Evolutionary conservation across 805 yeast genomes (phyloP).

Genomic region (Zygosaccharomyces siamensis): DNA sequence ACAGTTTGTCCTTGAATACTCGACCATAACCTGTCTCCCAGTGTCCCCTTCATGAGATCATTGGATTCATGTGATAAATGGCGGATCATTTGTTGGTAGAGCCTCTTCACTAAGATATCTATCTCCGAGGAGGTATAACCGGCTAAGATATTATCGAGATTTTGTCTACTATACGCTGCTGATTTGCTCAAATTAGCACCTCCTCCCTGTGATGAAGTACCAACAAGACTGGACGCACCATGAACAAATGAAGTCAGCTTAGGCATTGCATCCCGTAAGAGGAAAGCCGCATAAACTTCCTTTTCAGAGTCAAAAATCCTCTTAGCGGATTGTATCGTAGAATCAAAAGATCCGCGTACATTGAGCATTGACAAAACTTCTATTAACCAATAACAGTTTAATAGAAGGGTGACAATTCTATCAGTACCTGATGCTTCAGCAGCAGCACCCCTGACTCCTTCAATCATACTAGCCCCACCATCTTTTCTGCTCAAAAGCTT

Average conservation of each 20-base stretch:
- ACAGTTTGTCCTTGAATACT: constrained; percentile 62
- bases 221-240: constrained; percentile 52
- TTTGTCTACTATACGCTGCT: constrained; percentile 58
- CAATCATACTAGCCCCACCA: constrained; percentile 5
- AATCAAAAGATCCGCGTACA: constrained; percentile 19
- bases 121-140: constrained; percentile 59
- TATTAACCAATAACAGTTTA: constrained; percentile 50
- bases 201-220: constrained; percentile 29
- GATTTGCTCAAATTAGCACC: constrained; percentile 48
- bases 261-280: constrained; percentile 56
- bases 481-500: constrained; percentile 8
- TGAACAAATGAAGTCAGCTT: constrained; percentile 61
- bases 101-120: constrained; percentile 46
- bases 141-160: constrained; percentile 51
- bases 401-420: constrained; percentile 44
- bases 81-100: constrained; percentile 51
- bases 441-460: constrained; percentile 1
- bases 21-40: constrained; percentile 63
- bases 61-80: constrained; percentile 42
- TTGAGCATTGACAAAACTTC: constrained; percentile 36
- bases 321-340: constrained; percentile 22
- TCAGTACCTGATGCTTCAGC: constrained; percentile 27
- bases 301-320: constrained; percentile 30
- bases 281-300: constrained; percentile 43
- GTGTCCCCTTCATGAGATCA: constrained; percentile 34